Evolutionary conservation across 441 rosid species (phyloP).

Genomic region (Adansonia madagascariensis): DNA sequence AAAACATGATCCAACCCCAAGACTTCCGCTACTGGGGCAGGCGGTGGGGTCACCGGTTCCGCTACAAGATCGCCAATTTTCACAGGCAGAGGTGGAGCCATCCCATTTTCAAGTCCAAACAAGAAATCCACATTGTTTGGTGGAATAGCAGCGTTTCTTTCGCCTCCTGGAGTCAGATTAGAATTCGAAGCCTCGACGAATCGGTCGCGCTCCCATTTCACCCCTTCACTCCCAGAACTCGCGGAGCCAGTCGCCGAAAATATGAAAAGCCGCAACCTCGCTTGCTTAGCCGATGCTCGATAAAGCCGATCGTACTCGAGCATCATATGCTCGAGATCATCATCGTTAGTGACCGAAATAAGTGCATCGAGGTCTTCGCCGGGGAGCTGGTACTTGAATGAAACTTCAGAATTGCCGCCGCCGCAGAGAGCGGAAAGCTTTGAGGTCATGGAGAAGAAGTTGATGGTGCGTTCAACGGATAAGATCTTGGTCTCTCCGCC

Average conservation of each 20-base stretch:
- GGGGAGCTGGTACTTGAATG: constrained; percentile 86
- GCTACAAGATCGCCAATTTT: constrained; percentile 38
- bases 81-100: constrained; percentile 38
- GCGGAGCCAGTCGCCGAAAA: constrained; percentile 50
- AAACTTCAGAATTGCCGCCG: constrained; percentile 45
- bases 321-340: constrained; percentile 89
- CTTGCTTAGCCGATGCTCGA: constrained; percentile 67
- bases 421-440: constrained; percentile 60
- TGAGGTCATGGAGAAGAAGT: constrained; percentile 54
- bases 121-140: constrained; percentile 63
- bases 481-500: constrained; percentile 90
- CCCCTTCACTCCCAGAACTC: constrained; percentile 57
- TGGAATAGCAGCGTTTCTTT: constrained; percentile 39
- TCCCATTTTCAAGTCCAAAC: constrained; percentile 71
- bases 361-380: constrained; percentile 85
- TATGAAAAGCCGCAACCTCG: constrained; percentile 78
- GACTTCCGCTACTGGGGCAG: constrained; percentile 39
- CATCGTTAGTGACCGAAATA: constrained; percentile 85
- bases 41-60: constrained; percentile 33
- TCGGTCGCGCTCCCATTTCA: constrained; percentile 39
- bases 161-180: constrained; percentile 43
- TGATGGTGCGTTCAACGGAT: constrained; percentile 67
- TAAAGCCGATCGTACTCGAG: constrained; percentile 78
- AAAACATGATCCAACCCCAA: constrained; percentile 53
- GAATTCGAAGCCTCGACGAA: constrained; percentile 74